Evolutionary conservation across 2,329 filamentous ascomycete species (phyloP).

Genomic region (Aulographum hederae): DNA sequence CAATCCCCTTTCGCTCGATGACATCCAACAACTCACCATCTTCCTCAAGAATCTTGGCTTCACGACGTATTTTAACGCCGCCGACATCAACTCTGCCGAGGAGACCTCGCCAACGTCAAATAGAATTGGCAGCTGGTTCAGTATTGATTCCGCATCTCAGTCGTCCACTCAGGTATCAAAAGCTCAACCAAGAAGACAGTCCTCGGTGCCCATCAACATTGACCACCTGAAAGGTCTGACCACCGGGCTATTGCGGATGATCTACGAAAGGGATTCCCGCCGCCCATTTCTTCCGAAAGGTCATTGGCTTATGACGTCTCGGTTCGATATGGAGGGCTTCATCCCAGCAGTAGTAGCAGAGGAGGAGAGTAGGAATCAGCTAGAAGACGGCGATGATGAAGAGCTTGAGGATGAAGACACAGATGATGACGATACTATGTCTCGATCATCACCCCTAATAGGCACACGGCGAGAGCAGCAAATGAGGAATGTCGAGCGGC

Average conservation of each 20-base stretch:
- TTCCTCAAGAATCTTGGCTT: conserved; percentile 90
- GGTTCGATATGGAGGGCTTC: conserved; percentile 77
- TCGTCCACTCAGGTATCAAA: too few species aligned
- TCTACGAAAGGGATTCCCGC: conserved; percentile 86
- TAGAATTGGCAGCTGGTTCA: conserved; percentile 12
- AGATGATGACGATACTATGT: conserved; percentile 19
- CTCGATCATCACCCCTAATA: conserved; percentile 16
- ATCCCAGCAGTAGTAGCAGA: conserved; percentile 73
- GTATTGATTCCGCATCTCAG: conserved; percentile 8
- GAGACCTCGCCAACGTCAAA: conserved; percentile 2
- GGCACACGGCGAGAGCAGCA: conserved; percentile 44
- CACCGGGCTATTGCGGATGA: conserved; percentile 63
- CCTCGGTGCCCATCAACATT: conserved; percentile 38
- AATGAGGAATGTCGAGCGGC: conserved; percentile 40
- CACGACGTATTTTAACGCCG: conserved; percentile 67
- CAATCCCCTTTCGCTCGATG: conserved; percentile 50
- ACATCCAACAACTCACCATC: conserved; percentile 55
- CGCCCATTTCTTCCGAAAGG: conserved; percentile 64
- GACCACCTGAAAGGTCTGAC: conserved; percentile 64
- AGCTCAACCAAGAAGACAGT: too few species aligned
- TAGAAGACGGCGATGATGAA: conserved; percentile 45
- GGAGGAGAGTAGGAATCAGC: conserved; percentile 56
- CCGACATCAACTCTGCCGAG: conserved; percentile 32
- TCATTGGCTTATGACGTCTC: conserved; percentile 87
- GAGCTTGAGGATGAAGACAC: conserved; percentile 27